Conservation (phyloP, 352 stramenopile genomes). For the Chrysophaeum taylorii region DNA sequence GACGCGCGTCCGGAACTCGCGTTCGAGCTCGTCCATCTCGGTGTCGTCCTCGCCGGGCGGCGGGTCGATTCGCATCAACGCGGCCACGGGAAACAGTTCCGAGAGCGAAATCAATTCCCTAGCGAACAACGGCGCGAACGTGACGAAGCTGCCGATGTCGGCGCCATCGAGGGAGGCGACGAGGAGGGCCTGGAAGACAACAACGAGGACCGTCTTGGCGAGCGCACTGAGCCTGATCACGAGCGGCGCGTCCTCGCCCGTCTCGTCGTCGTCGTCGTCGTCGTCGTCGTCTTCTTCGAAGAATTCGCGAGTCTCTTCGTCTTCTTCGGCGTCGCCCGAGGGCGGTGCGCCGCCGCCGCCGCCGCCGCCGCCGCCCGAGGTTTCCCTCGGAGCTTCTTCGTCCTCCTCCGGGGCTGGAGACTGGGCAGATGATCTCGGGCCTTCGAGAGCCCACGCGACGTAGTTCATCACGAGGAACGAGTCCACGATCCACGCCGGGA, state of each 20-base stretch:
- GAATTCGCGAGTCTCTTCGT: background rate
- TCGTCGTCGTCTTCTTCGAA: background rate
- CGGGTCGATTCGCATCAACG: background rate
- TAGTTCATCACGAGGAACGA: constrained; percentile 1
- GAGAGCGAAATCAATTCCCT: background rate
- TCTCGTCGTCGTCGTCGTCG: background rate
- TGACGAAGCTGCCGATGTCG: background rate
- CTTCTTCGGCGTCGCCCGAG: background rate
- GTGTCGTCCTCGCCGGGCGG: background rate
- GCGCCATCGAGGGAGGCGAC: background rate
- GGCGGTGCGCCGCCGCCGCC: background rate
- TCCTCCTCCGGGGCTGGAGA: no score
- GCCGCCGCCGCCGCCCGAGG: background rate
- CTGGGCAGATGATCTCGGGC: background rate
- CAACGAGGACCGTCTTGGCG: background rate
- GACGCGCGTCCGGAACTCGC: background rate
- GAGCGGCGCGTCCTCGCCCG: background rate
- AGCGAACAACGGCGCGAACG: background rate
- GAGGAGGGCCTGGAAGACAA: constrained; percentile 4
- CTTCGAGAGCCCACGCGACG: background rate
- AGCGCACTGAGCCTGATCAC: background rate
- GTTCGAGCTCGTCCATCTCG: background rate
- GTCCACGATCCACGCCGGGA: constrained; percentile 1
- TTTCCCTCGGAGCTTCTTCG: background rate
- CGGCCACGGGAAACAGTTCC: background rate